A percentile compares a stretch with the other conserved stretches of the same genome.
phyloP scores from a whole-genome alignment of 352 stramenopile species.

The Blastocystis sp. region DNA sequence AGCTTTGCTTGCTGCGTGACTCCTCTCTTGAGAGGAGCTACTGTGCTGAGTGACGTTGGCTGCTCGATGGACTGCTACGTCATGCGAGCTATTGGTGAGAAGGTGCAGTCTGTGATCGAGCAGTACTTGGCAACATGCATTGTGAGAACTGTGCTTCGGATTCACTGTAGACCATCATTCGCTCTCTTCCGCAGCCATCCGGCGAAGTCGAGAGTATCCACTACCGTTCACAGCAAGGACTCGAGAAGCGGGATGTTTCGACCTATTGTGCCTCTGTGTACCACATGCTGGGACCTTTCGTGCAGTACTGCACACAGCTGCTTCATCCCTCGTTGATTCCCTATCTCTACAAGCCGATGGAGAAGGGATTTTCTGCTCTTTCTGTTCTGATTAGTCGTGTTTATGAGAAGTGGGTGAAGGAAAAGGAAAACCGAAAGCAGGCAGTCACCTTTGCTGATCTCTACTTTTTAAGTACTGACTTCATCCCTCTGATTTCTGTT shows the following conservation, averaged over 20 bases:
- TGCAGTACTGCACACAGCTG: not conserved
- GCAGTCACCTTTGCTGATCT: not conserved
- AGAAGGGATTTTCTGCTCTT: conserved; percentile 4
- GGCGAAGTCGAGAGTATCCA: not conserved
- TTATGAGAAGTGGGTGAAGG: not conserved
- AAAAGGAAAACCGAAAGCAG: not conserved
- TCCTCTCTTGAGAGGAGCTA: not conserved
- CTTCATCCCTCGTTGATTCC: not conserved
- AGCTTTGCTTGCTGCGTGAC: not conserved
- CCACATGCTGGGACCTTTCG: not conserved
- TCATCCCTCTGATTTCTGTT: not conserved
- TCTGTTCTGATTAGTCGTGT: not conserved
- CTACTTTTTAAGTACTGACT: conserved; percentile 13
- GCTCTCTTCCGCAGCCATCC: not conserved
- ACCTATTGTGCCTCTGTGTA: conserved; percentile 4
- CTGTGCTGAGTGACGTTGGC: not conserved
- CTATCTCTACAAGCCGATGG: not conserved
- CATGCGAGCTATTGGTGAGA: not conserved
- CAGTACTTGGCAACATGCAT: not conserved
- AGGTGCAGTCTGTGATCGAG: not conserved
- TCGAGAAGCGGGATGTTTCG: conserved; percentile 25
- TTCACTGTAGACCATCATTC: not conserved
- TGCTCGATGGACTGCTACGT: conserved; percentile 35
- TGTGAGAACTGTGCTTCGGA: not conserved
- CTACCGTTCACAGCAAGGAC: not conserved